Evolutionary conservation across 73 alveolate species (phyloP), one percentile per base, ranked within the genome.

Genomic region (Symbiodinium pilosum): DNA sequence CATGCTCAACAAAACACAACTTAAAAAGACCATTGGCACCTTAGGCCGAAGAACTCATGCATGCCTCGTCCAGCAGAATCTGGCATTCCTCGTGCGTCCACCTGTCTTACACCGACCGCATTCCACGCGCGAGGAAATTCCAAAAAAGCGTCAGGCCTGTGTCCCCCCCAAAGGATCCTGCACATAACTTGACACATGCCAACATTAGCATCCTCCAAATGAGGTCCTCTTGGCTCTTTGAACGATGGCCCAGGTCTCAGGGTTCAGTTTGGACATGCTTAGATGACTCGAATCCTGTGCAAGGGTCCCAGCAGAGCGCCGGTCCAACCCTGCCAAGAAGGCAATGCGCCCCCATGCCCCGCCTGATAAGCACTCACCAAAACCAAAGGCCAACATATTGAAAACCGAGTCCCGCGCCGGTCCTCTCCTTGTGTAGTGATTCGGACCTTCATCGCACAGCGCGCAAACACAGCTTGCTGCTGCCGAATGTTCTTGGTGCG

Each of bases 331-430:
- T 9, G 81, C 81, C 24, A 64, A 64, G 81, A 64, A 64, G 38
- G 81, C 81, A 24, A 64, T 64, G 81, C 81, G 81, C 9, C 81
- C 81, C 81, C 81, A 64, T 34, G 81, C 81, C 20, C 81, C 81
- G 38, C 81, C 81, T 64, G 24, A n/a, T 24, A 28, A 18, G 39
- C 38, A 2, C 9, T 26, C 81, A n/a, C 39, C 39, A 26, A 28
- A 3, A 64, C 81, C 81, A 3, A 30, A 3, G 59, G n/a, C n/a
- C n/a, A n/a, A n/a, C n/a, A n/a, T n/a, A n/a, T n/a, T n/a, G n/a
- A 32, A 28, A 64, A n/a, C 81, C 30, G 20, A 64, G 81, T n/a
- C 16, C 6, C 18, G 9, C 24, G 81, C 81, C 12, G 24, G 39
- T 64, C 41, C 30, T 64, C 14, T 64, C 81, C 81, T 64, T 64